phyloP scores from a whole-genome alignment of 2,329 filamentous ascomycete species.

The Nigrograna mackinnonii region DNA sequence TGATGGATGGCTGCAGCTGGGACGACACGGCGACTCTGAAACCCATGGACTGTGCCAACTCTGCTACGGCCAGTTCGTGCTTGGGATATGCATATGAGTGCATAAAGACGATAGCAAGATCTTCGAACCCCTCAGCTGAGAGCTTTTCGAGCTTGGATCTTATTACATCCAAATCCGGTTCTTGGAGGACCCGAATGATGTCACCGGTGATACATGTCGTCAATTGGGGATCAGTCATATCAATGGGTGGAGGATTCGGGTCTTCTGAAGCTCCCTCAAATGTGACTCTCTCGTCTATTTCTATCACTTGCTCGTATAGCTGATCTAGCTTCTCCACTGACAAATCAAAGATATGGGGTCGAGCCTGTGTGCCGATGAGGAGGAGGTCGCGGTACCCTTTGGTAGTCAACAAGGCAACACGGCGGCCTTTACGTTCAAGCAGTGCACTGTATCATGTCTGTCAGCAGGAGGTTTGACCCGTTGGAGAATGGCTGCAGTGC shows the following conservation, averaged over 20 bases:
- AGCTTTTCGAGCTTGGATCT: neutral
- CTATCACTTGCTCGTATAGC: conserved; percentile 19
- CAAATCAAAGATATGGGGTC: conserved; percentile 27
- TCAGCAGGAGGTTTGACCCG: too few species aligned
- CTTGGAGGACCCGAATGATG: neutral
- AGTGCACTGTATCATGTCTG: too few species aligned
- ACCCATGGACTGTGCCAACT: conserved; percentile 27
- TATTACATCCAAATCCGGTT: neutral
- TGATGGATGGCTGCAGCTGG: conserved; percentile 4
- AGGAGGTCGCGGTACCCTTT: conserved; percentile 23
- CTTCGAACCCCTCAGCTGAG: conserved; percentile 7
- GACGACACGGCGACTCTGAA: conserved; percentile 34
- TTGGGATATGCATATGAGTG: conserved; percentile 32
- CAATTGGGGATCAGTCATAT: neutral
- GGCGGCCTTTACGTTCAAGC: too few species aligned
- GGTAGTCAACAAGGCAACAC: conserved; percentile 19
- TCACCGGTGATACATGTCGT: neutral
- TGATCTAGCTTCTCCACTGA: conserved; percentile 20
- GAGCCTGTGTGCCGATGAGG: conserved; percentile 24
- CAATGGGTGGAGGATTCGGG: neutral
- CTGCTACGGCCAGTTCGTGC: conserved; percentile 26
- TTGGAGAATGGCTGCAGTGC: conserved; percentile 26
- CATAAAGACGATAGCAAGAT: conserved; percentile 34
- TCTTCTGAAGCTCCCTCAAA: too few species aligned
- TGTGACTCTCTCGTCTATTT: conserved; percentile 26